A percentile compares a stretch with the other conserved stretches of the same genome.
Evolutionary conservation across 2,329 filamentous ascomycete species (phyloP).

Genomic region (Septoria petroselini): DNA sequence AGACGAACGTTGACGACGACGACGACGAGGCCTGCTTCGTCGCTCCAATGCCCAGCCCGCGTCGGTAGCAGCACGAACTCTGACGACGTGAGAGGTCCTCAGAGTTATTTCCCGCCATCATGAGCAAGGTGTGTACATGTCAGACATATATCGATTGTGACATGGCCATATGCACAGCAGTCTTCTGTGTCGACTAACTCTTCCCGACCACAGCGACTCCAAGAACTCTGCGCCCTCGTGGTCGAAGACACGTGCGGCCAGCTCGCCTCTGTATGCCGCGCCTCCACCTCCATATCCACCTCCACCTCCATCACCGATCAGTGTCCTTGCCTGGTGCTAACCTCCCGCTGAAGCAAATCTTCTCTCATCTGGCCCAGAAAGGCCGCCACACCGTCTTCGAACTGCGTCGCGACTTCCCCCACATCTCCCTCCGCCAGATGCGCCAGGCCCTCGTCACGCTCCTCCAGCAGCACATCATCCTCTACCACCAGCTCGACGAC

Average conservation of each 20-base stretch:
- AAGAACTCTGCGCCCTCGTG: conserved; percentile 85
- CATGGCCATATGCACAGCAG: too few species aligned
- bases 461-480: conserved; percentile 70
- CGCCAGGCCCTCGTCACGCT: conserved; percentile 79
- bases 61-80: conserved; percentile 35
- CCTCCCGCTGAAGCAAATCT: conserved; percentile 66
- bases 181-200: too few species aligned
- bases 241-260: conserved; percentile 88
- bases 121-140: conserved; percentile 18
- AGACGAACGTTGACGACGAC: too few species aligned
- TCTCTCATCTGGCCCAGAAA: conserved; percentile 70
- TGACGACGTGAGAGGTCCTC: conserved; percentile 40
- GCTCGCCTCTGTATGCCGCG: conserved; percentile 73
- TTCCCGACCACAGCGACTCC: conserved; percentile 61
- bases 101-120: conserved; percentile 27
- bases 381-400: conserved; percentile 71
- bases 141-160: conserved; percentile 6
- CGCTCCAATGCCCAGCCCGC: conserved; percentile 33
- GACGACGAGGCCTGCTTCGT: conserved; percentile 4
- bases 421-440: conserved; percentile 69
- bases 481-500: conserved; percentile 52
- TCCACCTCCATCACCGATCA: conserved; percentile 3
- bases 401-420: conserved; percentile 64
- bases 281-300: too few species aligned
- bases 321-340: conserved; percentile 12